phyloP scores from a whole-genome alignment of 352 stramenopile species.

The Phytophthora ohioensis region DNA sequence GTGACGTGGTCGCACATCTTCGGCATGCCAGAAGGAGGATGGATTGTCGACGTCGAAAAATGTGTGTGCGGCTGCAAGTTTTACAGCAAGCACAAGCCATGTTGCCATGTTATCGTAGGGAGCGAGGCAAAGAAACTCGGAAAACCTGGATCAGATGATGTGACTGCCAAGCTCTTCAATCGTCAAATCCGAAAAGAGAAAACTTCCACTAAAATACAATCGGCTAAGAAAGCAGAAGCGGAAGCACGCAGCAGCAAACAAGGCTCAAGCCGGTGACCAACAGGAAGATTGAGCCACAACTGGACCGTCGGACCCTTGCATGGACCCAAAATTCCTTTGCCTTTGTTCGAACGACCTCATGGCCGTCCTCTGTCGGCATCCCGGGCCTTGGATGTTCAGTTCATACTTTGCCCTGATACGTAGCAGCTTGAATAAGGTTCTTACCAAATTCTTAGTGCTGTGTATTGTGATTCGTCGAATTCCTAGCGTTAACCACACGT shows the following conservation, averaged over 20 bases:
- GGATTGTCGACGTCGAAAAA: slow-evolving; percentile 3
- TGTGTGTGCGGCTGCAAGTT: slow-evolving; percentile 10
- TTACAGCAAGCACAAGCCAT: slow-evolving; percentile 10
- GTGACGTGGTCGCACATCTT: slow-evolving; percentile 3
- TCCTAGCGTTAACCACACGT: too few species aligned
- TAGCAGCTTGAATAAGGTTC: background rate
- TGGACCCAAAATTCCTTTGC: background rate
- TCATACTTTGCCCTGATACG: background rate
- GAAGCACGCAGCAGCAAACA: background rate
- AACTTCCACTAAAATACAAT: background rate
- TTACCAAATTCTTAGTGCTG: too few species aligned
- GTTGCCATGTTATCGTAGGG: slow-evolving; percentile 6
- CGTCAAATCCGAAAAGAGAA: slow-evolving; percentile 8
- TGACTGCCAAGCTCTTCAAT: background rate
- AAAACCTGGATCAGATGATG: background rate
- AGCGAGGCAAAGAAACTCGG: slow-evolving; percentile 2
- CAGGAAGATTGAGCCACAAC: background rate
- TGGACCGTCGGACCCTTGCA: too few species aligned
- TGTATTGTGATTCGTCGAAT: too few species aligned
- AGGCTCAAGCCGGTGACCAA: background rate
- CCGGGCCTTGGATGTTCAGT: background rate
- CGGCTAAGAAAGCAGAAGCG: background rate
- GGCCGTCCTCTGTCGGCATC: background rate
- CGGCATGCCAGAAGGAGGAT: background rate
- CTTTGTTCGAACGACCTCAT: background rate